Percentiles rank a stretch among this genome's conserved stretches.
These are phyloP conservation scores for Mucor sp. DNA, from an alignment of 371 early-diverging fungal genomes.

Conservation along the genomic window DNA sequence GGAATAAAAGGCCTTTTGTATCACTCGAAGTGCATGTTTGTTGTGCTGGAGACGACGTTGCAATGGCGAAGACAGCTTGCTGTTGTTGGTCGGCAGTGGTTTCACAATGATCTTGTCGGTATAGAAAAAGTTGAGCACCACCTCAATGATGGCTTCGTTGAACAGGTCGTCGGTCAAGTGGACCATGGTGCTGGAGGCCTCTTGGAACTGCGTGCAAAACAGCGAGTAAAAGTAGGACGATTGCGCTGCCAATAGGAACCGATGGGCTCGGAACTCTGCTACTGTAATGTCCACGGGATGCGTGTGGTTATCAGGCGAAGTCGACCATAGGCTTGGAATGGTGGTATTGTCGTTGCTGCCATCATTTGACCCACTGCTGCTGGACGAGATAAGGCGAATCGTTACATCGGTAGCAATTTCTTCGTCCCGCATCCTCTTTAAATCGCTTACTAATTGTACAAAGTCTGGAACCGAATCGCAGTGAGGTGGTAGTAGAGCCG, in stretches of 20 bases:
- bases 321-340: constrained; percentile 8
- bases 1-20: constrained; percentile 45
- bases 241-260: constrained; percentile 44
- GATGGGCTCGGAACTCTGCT: constrained; percentile 34
- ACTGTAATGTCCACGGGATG: constrained; percentile 5
- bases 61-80: constrained; percentile 2
- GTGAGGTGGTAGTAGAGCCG: constrained; percentile 18
- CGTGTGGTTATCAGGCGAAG: constrained; percentile 10
- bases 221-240: constrained; percentile 48
- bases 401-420: constrained; percentile 31
- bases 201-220: constrained; percentile 32
- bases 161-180: constrained; percentile 21
- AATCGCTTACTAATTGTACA: constrained; percentile 29
- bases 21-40: constrained; percentile 37
- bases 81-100: constrained; percentile 4
- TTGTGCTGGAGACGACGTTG: constrained; percentile 31
- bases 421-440: constrained; percentile 30
- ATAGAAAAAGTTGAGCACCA: constrained; percentile 15
- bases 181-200: constrained; percentile 9
- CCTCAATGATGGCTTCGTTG: constrained; percentile 18
- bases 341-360: background rate
- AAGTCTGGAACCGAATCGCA: constrained; percentile 17
- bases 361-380: background rate
- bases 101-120: constrained; percentile 16
- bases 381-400: constrained; percentile 21